These are phyloP conservation scores for Physaria fendleri DNA, from an alignment of 345 rosid genomes.

Conservation along the genomic window DNA sequence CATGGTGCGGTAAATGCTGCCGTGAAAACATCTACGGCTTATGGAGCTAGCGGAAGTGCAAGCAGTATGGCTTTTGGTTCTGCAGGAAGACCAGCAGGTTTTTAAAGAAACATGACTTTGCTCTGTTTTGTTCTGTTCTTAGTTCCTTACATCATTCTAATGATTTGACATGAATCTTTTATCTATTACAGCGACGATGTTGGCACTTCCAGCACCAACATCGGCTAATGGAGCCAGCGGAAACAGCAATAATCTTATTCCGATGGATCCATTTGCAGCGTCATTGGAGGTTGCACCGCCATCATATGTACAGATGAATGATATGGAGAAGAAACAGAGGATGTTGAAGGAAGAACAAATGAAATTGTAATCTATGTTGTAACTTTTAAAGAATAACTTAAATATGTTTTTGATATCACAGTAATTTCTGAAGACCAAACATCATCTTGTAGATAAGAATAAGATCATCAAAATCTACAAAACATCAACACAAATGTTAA, in stretches of 20 bases:
- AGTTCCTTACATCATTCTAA: neutral
- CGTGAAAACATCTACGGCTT: constrained; percentile 17
- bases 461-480: no score
- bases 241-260: constrained; percentile 3
- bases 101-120: neutral
- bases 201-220: constrained; percentile 50
- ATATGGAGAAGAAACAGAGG: constrained; percentile 69
- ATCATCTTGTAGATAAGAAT: no score
- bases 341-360: constrained; percentile 57
- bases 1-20: constrained; percentile 24
- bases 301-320: constrained; percentile 60
- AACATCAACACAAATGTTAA: no score
- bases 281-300: constrained; percentile 59
- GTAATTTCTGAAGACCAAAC: no score
- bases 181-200: constrained; percentile 28
- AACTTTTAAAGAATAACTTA: neutral
- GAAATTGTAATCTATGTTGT: constrained; percentile 12
- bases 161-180: neutral
- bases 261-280: constrained; percentile 61
- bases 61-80: constrained; percentile 56
- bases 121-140: neutral
- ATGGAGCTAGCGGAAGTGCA: constrained; percentile 47
- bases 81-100: constrained; percentile 48
- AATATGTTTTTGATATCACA: constrained; percentile 4
- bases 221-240: constrained; percentile 27